These are phyloP conservation scores for Pleurozium schreberi DNA, from an alignment of 225 moss, liverwort and hornwort species.

Conservation along the genomic window DNA sequence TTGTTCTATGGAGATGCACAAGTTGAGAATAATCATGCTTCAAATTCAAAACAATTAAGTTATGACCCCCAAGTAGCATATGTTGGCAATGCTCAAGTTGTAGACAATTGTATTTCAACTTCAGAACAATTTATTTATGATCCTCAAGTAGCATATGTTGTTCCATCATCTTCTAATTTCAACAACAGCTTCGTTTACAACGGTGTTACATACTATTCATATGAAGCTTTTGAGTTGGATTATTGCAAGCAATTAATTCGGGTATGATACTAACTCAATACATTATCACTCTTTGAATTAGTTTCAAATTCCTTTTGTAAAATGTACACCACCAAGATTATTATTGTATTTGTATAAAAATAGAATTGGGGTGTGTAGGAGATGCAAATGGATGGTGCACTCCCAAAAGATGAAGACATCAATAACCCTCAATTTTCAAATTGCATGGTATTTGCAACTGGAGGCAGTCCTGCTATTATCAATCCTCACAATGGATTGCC, in stretches of 20 bases:
- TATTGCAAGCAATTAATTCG: fast-evolving
- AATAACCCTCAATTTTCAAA: background rate
- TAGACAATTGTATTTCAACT: background rate
- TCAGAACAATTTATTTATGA: background rate
- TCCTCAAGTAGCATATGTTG: no score
- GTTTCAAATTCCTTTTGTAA: background rate
- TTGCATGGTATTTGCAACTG: background rate
- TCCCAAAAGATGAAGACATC: fast-evolving
- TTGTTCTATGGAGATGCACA: no score
- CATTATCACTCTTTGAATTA: background rate
- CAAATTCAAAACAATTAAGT: no score
- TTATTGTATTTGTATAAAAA: background rate
- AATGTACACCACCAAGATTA: fast-evolving
- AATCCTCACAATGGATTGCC: background rate
- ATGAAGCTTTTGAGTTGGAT: background rate
- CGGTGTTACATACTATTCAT: background rate
- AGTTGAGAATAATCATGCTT: no score
- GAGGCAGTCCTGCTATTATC: background rate
- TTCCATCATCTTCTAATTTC: background rate
- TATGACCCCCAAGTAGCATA: no score
- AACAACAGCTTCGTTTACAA: background rate
- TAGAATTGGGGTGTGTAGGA: background rate
- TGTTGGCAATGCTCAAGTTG: no score
- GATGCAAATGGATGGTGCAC: background rate
- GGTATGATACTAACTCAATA: background rate